Percentiles rank a stretch among this genome's conserved stretches.
phyloP scores from a whole-genome alignment of 345 rosid species.

The Erysimum cheiranthoides region DNA sequence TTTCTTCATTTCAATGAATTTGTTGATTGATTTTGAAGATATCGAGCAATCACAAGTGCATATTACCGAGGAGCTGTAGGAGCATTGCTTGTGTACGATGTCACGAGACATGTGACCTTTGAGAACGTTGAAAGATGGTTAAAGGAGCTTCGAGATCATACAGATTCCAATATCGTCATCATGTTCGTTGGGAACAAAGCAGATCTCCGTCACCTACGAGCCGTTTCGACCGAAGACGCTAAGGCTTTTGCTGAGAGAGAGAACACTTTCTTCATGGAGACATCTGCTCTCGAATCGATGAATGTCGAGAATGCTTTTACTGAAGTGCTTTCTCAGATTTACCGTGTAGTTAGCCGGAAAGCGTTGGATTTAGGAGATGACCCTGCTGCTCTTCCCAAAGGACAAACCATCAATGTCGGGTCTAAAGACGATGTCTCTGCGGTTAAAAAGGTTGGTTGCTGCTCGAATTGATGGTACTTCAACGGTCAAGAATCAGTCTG shows the following conservation, averaged over 20 bases:
- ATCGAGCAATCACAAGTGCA: constrained; percentile 88
- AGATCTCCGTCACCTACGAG: constrained; percentile 80
- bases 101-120: constrained; percentile 76
- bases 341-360: constrained; percentile 69
- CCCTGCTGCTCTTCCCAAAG: constrained; percentile 73
- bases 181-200: constrained; percentile 94
- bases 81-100: constrained; percentile 79
- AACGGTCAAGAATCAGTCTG: neutral
- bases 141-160: constrained; percentile 85
- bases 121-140: constrained; percentile 87
- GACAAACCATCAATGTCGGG: constrained; percentile 68
- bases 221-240: constrained; percentile 67
- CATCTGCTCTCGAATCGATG: constrained; percentile 76
- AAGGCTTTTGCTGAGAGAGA: constrained; percentile 70
- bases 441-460: constrained; percentile 77
- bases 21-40: constrained; percentile 42
- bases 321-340: constrained; percentile 70
- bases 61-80: constrained; percentile 92
- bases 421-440: constrained; percentile 77
- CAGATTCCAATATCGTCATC: constrained; percentile 71
- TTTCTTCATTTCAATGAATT: neutral
- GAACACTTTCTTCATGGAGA: constrained; percentile 52
- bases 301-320: constrained; percentile 83
- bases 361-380: constrained; percentile 74
- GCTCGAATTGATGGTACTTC: constrained; percentile 46